These are phyloP conservation scores for Jaapia argillacea DNA, from an alignment of 768 basidiomycete genomes.

Conservation along the genomic window DNA sequence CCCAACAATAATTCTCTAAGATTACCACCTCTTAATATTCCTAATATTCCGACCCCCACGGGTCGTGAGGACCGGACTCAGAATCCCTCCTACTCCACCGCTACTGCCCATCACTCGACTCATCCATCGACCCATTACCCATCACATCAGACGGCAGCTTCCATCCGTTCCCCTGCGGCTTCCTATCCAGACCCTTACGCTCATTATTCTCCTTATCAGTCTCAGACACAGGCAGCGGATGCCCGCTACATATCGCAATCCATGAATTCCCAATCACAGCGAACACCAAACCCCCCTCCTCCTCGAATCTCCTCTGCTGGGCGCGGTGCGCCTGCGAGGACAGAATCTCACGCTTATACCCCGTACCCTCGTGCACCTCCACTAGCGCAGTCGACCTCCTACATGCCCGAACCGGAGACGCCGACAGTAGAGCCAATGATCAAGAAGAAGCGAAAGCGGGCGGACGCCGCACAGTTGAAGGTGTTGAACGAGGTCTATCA, in stretches of 20 bases:
- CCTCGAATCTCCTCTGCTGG: conserved; percentile 20
- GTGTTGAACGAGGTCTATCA: conserved; percentile 73
- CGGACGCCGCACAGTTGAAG: conserved; percentile 70
- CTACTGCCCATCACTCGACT: neutral
- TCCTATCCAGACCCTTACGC: conserved; percentile 49
- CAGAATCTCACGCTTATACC: conserved; percentile 29
- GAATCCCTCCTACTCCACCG: conserved; percentile 8
- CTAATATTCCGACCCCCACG: conserved; percentile 10
- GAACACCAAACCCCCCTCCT: conserved; percentile 1
- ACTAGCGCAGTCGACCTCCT: conserved; percentile 14
- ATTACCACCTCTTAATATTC: conserved; percentile 40
- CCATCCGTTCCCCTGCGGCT: conserved; percentile 54
- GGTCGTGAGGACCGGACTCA: too few species aligned
- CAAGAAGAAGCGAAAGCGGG: conserved; percentile 85
- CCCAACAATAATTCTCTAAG: conserved; percentile 45
- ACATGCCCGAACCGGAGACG: conserved; percentile 11
- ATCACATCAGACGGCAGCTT: neutral
- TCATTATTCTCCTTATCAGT: conserved; percentile 29
- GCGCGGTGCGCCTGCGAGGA: conserved; percentile 13
- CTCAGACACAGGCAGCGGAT: conserved; percentile 13
- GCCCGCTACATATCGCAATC: conserved; percentile 3
- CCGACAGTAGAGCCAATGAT: conserved; percentile 47
- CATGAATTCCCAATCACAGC: neutral
- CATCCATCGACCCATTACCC: neutral
- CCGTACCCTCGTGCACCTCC: conserved; percentile 38